Evolutionary conservation across 257 asterid species (phyloP).

Genomic region (Solanum peruvianum): DNA sequence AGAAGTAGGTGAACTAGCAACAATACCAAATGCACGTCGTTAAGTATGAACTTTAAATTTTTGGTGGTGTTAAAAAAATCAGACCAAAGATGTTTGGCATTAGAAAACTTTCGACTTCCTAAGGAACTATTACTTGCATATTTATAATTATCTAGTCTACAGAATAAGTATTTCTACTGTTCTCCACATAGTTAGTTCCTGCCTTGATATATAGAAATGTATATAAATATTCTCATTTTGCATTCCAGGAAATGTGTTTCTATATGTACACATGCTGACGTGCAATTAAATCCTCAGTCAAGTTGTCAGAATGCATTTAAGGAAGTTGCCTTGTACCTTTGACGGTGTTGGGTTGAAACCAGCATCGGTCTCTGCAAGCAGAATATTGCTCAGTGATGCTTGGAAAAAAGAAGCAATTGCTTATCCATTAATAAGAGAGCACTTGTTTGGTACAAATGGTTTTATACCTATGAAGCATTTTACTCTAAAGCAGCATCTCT

Average conservation of each 20-base stretch:
- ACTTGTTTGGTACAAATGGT: background rate
- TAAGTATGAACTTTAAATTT: background rate
- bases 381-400: background rate
- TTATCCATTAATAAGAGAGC: background rate
- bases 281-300: background rate
- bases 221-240: background rate
- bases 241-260: background rate
- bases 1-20: background rate
- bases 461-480: slow-evolving; percentile 68
- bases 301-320: background rate
- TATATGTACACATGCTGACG: background rate
- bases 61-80: background rate
- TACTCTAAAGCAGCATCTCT: slow-evolving; percentile 47
- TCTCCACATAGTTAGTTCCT: background rate
- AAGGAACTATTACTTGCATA: background rate
- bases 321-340: slow-evolving; percentile 31
- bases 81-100: background rate
- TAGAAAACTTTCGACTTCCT: background rate
- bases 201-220: background rate
- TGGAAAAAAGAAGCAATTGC: background rate
- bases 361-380: slow-evolving; percentile 60
- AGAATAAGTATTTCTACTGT: background rate
- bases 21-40: background rate
- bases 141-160: background rate
- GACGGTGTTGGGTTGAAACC: slow-evolving; percentile 72